These are phyloP conservation scores for Cucurbita pepo DNA, from an alignment of 306 rosid genomes.

Conservation along the genomic window DNA sequence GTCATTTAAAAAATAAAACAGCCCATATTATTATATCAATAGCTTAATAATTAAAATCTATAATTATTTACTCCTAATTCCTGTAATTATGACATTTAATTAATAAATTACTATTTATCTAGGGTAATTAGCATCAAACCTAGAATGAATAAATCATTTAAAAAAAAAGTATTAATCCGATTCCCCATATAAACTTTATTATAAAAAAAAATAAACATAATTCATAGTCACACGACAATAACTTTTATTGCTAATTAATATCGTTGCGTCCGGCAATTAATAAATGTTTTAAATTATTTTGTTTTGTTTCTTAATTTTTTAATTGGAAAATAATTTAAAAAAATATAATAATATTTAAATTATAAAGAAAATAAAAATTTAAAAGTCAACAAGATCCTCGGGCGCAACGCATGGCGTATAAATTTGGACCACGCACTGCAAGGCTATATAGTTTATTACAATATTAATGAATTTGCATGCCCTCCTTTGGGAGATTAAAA, in stretches of 20 bases:
- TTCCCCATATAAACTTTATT: neutral
- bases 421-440: conserved; percentile 5
- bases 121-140: too few species aligned
- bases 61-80: too few species aligned
- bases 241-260: conserved; percentile 1
- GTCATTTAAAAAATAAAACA: too few species aligned
- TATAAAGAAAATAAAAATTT: neutral
- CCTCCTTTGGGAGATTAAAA: too few species aligned
- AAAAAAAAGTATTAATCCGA: neutral
- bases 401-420: conserved; percentile 13
- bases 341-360: neutral
- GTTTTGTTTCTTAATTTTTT: neutral
- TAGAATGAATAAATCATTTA: too few species aligned
- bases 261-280: neutral
- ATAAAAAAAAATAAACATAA: neutral
- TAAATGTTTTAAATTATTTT: neutral
- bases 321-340: neutral
- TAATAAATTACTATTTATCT: too few species aligned
- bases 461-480: neutral
- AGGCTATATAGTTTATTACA: neutral
- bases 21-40: too few species aligned
- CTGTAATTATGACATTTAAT: too few species aligned
- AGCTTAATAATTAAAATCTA: too few species aligned
- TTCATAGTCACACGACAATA: neutral
- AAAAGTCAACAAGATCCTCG: conserved; percentile 4